These are phyloP conservation scores for Lepiota brunneoincarnata DNA, from an alignment of 768 basidiomycete species.

Conservation along the genomic window DNA sequence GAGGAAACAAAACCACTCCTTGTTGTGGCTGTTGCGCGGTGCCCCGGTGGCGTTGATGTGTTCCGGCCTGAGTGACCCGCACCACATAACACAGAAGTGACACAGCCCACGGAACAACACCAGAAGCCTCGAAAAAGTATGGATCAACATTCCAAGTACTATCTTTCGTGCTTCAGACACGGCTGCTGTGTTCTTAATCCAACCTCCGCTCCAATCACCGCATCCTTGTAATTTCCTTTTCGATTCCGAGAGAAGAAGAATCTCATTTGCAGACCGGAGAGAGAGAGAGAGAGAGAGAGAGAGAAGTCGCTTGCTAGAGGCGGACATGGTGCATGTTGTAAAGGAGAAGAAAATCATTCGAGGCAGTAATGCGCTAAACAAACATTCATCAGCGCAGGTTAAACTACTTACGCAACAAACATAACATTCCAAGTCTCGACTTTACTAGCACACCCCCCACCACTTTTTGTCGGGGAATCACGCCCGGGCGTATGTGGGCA, in stretches of 20 bases:
- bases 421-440: neutral
- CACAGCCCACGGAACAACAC: neutral
- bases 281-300: too few relatives aligned
- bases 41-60: neutral
- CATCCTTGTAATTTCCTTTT: neutral
- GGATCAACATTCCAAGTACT: neutral
- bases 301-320: too few relatives aligned
- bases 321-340: too few relatives aligned
- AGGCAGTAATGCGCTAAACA: too few relatives aligned
- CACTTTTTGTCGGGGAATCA: too few relatives aligned
- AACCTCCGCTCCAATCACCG: neutral
- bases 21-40: too few relatives aligned
- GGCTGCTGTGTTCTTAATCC: neutral
- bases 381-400: too few relatives aligned
- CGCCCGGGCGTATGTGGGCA: neutral
- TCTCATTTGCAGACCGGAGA: neutral
- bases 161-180: neutral
- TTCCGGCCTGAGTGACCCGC: neutral
- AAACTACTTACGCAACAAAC: neutral
- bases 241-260: neutral
- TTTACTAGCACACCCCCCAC: too few relatives aligned
- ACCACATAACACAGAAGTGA: neutral
- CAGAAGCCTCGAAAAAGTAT: conserved; percentile 4
- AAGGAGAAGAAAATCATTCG: too few relatives aligned
- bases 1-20: too few relatives aligned